phyloP scores from a whole-genome alignment of 129 eudicot species.

The Helianthus annuus region HanXRQr2.0-SUNRISE NC_035439.2:144341125-144341624 shows the following conservation, averaged over 20 bases:
- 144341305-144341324: constrained; percentile 16
- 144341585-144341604: constrained; percentile 30
- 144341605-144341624: constrained; percentile 30
- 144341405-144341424: constrained; percentile 21
- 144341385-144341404: constrained; percentile 2
- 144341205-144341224: too few relatives aligned
- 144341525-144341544: constrained; percentile 32
- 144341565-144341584: constrained; percentile 33
- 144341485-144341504: constrained; percentile 34
- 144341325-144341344: constrained; percentile 8
- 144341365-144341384: constrained; percentile 30
- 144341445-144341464: constrained; percentile 29
- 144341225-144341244: background rate
- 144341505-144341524: constrained; percentile 31
- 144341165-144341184: background rate
- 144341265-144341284: background rate
- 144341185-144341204: background rate
- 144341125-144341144: too few relatives aligned
- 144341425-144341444: constrained; percentile 34
- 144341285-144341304: background rate
- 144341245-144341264: background rate
- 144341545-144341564: constrained; percentile 34
- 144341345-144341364: constrained; percentile 47
- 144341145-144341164: background rate
- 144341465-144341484: constrained; percentile 35